Percentiles rank a stretch among this genome's conserved stretches.
Conservation (phyloP, 768 basidiomycete genomes). For the Termitomyces sp. region DNA sequence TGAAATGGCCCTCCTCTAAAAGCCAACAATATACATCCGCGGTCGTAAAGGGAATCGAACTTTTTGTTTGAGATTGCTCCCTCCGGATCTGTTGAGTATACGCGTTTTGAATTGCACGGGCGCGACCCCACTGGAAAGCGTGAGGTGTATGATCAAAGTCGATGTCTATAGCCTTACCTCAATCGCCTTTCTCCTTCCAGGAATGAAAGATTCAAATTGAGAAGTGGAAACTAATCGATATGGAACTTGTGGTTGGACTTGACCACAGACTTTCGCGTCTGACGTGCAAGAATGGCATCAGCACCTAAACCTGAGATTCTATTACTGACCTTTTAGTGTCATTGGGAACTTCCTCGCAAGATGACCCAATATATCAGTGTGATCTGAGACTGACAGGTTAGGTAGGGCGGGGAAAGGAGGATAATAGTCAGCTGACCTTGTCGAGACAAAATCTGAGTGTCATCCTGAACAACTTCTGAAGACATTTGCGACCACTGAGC, state of each 20-base stretch:
- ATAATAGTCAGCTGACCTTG: background rate
- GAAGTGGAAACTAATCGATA: slow-evolving; percentile 36
- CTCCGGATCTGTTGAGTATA: slow-evolving; percentile 25
- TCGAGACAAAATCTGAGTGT: background rate
- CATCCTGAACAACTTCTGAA: background rate
- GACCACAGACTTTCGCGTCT: slow-evolving; percentile 25
- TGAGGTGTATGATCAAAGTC: background rate
- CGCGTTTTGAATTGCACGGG: slow-evolving; percentile 39
- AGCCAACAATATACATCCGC: slow-evolving; percentile 48
- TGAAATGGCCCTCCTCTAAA: slow-evolving; percentile 36
- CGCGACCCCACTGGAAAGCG: slow-evolving; percentile 41
- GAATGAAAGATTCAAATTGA: slow-evolving; percentile 33
- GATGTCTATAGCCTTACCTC: slow-evolving; percentile 32
- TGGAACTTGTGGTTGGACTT: slow-evolving; percentile 25
- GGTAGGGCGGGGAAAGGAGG: slow-evolving; percentile 7
- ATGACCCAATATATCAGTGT: slow-evolving; percentile 25
- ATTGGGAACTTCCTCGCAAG: slow-evolving; percentile 39
- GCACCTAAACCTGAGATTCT: background rate
- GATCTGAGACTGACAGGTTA: slow-evolving; percentile 12
- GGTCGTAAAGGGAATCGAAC: slow-evolving; percentile 29
- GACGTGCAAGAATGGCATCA: background rate
- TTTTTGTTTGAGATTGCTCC: slow-evolving; percentile 7
- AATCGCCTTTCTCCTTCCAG: slow-evolving; percentile 49
- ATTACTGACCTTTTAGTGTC: slow-evolving; percentile 33
- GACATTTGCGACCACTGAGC: slow-evolving; percentile 30